Evolutionary conservation across 129 eudicot species (phyloP), one percentile per base, ranked within the genome.

Genomic region (Escallonia herrerae): DNA sequence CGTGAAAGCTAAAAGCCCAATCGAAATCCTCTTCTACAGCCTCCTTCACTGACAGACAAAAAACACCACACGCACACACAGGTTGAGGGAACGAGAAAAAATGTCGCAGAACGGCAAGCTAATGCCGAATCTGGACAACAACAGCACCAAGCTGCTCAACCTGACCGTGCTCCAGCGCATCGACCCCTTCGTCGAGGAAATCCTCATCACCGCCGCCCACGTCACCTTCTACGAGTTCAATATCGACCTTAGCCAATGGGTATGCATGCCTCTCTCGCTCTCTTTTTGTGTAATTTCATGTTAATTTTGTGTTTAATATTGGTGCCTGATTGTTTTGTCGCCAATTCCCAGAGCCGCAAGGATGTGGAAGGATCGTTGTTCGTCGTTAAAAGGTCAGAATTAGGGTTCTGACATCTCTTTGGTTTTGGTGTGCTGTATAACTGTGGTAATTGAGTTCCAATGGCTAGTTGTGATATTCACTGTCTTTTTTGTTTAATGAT

Each of bases 281-380:
- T 58, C 38, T 22, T 33, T 58, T 22, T 48, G 56, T 43, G 40
- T 53, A 11, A 5, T 22, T 49, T 66, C 9, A 33, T 39, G 52
- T 45, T 62, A 13, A 15, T 7, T 43, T 54, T 3, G 53, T 10
- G 6, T n/a, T 13, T 60, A 48, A 53, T 10, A n/a, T 50, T 43
- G 8, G 7, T 60, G 37, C 2, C 49, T 52, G 5, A 11, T 59
- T n/a, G 11, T 40, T 42, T 7, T 58, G 38, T 79, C 62, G 39
- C 12, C 70, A 4, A 44, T 70, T 65, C 67, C 52, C 80, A 87
- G 95, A 83, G 90, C 65, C 87, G 95, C 15, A 87, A 87, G 73
- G 95, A 87, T 72, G 90, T 87, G 13, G 90, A 87, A 65, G 95
- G 95, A 39, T 87, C 95, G 39, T 81, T 87, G 9, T 87, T 87